These are phyloP conservation scores for Serendipita sp. DNA, from an alignment of 768 basidiomycete species.

Conservation along the genomic window DNA sequence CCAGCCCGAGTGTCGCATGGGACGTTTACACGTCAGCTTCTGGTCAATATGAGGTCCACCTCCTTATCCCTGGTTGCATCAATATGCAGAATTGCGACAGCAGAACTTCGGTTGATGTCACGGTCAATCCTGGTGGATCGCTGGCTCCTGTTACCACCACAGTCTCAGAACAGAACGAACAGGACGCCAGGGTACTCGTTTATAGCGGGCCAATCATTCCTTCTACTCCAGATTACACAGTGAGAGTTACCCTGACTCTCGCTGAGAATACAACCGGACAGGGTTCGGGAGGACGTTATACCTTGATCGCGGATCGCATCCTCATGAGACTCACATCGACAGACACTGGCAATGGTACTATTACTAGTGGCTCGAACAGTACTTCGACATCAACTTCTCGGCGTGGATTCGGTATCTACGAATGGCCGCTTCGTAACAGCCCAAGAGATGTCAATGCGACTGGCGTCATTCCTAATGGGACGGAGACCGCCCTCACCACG, in stretches of 20 bases:
- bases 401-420: constrained; percentile 70
- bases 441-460: constrained; percentile 40
- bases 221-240: constrained; percentile 50
- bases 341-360: constrained; percentile 23
- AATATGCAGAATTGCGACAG: constrained; percentile 61
- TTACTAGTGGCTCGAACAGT: constrained; percentile 19
- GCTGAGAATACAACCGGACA: constrained; percentile 45
- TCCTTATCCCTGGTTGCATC: constrained; percentile 77
- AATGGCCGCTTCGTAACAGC: constrained; percentile 51
- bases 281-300: constrained; percentile 53
- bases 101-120: constrained; percentile 70
- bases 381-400: constrained; percentile 24
- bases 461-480: constrained; percentile 44
- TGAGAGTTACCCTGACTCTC: constrained; percentile 61
- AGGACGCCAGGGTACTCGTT: constrained; percentile 44
- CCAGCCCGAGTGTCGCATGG: constrained; percentile 76
- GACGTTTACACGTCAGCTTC: constrained; percentile 82
- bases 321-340: constrained; percentile 59
- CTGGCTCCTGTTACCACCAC: constrained; percentile 50
- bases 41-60: constrained; percentile 69
- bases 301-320: constrained; percentile 76
- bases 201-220: constrained; percentile 80
- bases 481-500: constrained; percentile 50
- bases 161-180: constrained; percentile 53
- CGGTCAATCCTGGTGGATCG: constrained; percentile 62